Base-by-base conservation (phyloP, 768 basidiomycete genomes). In the Mrakia gelida region DNA sequence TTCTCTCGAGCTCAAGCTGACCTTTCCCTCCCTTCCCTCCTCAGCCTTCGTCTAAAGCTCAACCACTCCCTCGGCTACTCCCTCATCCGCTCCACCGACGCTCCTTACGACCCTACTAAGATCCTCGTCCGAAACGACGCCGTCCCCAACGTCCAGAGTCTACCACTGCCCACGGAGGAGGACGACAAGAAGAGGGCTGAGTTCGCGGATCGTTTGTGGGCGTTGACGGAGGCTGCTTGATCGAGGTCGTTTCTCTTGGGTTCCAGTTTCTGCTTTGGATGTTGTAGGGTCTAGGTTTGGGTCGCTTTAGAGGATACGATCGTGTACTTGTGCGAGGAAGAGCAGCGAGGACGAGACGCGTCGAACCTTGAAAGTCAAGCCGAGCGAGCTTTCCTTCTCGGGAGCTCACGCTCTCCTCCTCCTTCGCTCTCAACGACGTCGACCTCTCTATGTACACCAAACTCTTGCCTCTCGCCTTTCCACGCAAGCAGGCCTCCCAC, bases 381-480 rank as follows among this genome's bases (percentile, higher is more conserved):
- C 45, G 45, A 45, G 41, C 41, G 5, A 5, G 45, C 45, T 10
- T 45, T 45, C 45, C 45, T 45, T 89, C 88, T 56, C 90, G 88
- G 80, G 87, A 87, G 61, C 49, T 18, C 49, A 3, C 15, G 2
- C 18, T 21, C 18, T 52, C 49, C 49, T 49, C 45, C 45, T 52
- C 49, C 49, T 52, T 52, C 15, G 16, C 49, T 52, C 49, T 21
- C 49, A 16, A 52, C 49, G 16, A 21, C 49, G 16, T 4, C 16
- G 11, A 52, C 15, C 49, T 16, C 49, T 16, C 18, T 52, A 52
- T 52, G 49, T 7, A 52, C 49, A 2, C 18, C 16, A 21, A 16
- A 5, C 15, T 21, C 18, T 16, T 52, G 38, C 49, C 49, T 52
- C 49, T 21, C 49, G 21, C 15, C 45, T 16, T 7, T 52, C 15